Evolutionary conservation across 768 basidiomycete species (phyloP).

Genomic region (Rubroboletus pulcherrimus): DNA sequence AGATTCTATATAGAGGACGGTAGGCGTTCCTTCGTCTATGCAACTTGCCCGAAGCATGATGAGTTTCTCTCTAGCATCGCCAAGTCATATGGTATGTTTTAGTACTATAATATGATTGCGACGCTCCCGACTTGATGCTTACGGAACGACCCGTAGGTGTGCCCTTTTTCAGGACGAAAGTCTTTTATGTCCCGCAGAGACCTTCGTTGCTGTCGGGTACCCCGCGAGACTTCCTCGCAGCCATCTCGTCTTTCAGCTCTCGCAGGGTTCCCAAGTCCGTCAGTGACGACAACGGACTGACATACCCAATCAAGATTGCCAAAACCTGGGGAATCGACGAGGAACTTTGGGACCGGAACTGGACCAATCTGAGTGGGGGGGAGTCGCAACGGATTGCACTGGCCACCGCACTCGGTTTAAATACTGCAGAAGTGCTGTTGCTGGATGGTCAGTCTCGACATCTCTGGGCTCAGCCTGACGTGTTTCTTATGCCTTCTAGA

Average conservation of each 20-base stretch:
- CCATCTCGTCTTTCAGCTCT: conserved; percentile 50
- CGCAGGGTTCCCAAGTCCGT: conserved; percentile 32
- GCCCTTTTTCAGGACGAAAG: conserved; percentile 70
- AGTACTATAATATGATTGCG: background rate
- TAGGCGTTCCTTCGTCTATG: conserved; percentile 29
- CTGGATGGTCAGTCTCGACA: conserved; percentile 59
- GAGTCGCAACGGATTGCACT: conserved; percentile 83
- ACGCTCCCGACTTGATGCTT: background rate
- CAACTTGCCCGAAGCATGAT: background rate
- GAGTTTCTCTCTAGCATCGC: conserved; percentile 39
- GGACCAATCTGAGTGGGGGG: conserved; percentile 81
- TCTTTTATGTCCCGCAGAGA: conserved; percentile 86
- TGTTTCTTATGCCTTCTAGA: conserved; percentile 43
- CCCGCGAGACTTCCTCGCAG: conserved; percentile 65
- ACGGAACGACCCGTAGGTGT: conserved; percentile 48
- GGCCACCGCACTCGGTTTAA: conserved; percentile 68
- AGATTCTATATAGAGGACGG: conserved; percentile 65
- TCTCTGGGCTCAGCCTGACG: background rate
- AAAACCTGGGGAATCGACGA: conserved; percentile 62
- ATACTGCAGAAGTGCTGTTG: conserved; percentile 74
- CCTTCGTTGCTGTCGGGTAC: conserved; percentile 83
- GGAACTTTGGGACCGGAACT: conserved; percentile 73
- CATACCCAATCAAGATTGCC: conserved; percentile 51
- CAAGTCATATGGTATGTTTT: conserved; percentile 41
- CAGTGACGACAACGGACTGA: conserved; percentile 20